Base-by-base conservation (phyloP, 768 basidiomycete species). In the Leccinum longicurvipes region DNA sequence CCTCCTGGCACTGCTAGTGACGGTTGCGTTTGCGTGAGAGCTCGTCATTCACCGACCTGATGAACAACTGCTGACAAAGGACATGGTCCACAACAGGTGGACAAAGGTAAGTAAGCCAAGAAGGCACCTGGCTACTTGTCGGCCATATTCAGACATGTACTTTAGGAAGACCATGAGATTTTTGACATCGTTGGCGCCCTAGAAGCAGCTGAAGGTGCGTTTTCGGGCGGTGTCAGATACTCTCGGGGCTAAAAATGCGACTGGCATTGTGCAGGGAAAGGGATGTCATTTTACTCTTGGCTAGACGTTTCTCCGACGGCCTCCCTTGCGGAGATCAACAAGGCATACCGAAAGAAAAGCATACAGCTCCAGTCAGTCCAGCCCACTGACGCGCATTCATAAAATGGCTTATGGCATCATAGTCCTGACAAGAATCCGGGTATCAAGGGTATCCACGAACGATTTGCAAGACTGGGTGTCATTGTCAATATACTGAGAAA, bases 341-440 rank as follows among this genome's bases (percentile, higher is more conserved):
- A 89, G 70, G 93, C 95, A 4, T 98, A 97, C 75, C 77, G 94
- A 62, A 97, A 87, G 73, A 86, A 91, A 74, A 94, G 93, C 67
- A 82, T 97, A 66, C 78, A 83, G 60, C 78, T 96, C 47, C 96
- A 98, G 95, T 98, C 62, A 65, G 89, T 79, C n/a, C 14, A 14
- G 10, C 25, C 21, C n/a, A n/a, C 10, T 4, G 46, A 24, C 6
- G 23, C 15, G 11, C 28, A 54, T 60, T 24, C 11, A 44, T 48
- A 29, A 31, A 8, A 47, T 42, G n/a, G 36, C 54, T 63, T 23
- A 56, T 41, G 25, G 27, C 51, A 25, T 32, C 31, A 11, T 59
- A 96, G 95, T 71, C 95, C 96, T 4, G 96, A 98, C 73, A 99
- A 98, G 79, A 98, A 97, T 72, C 91, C 88, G 1, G 82, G 84